phyloP scores from a whole-genome alignment of 331 rosid genomes.

The Malus hybrid region DNA sequence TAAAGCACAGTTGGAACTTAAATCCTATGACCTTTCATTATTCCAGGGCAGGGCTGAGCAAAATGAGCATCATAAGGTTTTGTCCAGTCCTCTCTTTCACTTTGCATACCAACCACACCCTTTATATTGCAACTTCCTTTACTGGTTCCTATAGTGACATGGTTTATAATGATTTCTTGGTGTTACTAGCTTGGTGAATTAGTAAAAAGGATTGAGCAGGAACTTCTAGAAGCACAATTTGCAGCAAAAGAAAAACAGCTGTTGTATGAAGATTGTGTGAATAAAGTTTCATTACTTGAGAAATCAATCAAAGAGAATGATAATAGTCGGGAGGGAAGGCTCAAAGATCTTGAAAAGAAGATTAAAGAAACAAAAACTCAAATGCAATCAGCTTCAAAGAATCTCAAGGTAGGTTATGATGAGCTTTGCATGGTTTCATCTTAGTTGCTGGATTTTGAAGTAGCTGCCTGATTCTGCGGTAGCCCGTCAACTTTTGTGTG shows the following conservation, averaged over 20 bases:
- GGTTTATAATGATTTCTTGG: slow-evolving; percentile 8
- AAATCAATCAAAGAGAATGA: slow-evolving; percentile 85
- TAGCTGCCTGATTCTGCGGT: not conserved
- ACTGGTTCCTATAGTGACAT: not conserved
- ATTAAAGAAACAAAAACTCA: slow-evolving; percentile 66
- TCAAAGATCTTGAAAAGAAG: slow-evolving; percentile 73
- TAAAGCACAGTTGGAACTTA: slow-evolving; percentile 74
- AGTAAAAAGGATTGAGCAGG: slow-evolving; percentile 82
- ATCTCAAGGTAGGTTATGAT: slow-evolving; percentile 61
- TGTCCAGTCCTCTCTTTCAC: not conserved
- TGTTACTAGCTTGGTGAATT: slow-evolving; percentile 69
- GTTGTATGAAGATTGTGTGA: slow-evolving; percentile 50
- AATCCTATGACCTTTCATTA: slow-evolving; percentile 66
- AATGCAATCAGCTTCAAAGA: slow-evolving; percentile 75
- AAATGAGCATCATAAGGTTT: slow-evolving; percentile 95
- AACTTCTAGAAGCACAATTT: slow-evolving; percentile 73
- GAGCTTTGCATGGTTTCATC: not conserved
- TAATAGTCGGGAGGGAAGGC: slow-evolving; percentile 66
- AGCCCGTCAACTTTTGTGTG: not conserved
- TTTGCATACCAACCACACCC: not conserved
- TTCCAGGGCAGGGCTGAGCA: slow-evolving; percentile 89
- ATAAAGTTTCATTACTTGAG: slow-evolving; percentile 62
- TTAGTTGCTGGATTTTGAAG: not conserved
- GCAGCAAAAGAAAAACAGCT: slow-evolving; percentile 55
- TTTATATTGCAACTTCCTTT: not conserved